Conservation (phyloP, 2,329 filamentous ascomycete genomes). For the Xylariaceae sp. region DNA sequence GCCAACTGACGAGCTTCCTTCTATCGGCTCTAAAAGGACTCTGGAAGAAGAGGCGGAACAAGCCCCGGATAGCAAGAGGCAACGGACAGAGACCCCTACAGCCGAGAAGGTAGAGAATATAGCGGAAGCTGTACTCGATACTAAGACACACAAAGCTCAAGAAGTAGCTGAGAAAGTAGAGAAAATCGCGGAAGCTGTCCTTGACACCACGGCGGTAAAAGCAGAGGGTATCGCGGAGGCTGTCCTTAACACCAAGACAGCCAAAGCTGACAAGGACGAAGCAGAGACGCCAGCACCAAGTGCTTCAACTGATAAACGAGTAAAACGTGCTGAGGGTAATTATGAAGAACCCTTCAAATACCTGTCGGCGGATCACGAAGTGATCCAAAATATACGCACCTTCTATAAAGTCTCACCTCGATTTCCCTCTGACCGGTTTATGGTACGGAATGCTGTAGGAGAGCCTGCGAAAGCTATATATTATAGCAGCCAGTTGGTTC, state of each 20-base stretch:
- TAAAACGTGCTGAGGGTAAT: conserved; percentile 55
- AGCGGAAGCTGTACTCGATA: conserved; percentile 19
- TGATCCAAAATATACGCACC: conserved; percentile 76
- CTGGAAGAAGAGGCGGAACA: conserved; percentile 45
- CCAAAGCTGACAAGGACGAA: conserved; percentile 27
- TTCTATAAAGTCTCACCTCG: conserved; percentile 86
- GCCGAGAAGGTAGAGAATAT: conserved; percentile 32
- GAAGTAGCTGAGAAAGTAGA: conserved; percentile 30
- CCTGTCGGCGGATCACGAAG: conserved; percentile 73
- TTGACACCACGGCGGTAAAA: too few relatives aligned
- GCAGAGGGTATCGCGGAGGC: conserved; percentile 17
- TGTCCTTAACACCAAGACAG: conserved; percentile 27
- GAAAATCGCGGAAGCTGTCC: conserved; percentile 21
- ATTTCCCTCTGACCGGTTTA: conserved; percentile 90
- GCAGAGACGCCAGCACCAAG: conserved; percentile 30
- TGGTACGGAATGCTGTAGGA: conserved; percentile 92
- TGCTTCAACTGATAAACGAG: conserved; percentile 46
- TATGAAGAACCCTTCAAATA: conserved; percentile 96
- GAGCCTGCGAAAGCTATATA: conserved; percentile 94
- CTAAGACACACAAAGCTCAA: conserved; percentile 28
- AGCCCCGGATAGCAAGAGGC: conserved; percentile 54
- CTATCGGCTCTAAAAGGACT: conserved; percentile 44
- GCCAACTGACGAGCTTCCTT: conserved; percentile 43
- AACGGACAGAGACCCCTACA: conserved; percentile 47
- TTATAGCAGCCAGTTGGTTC: conserved; percentile 86